These are phyloP conservation scores for Phytopythium mirpurense DNA, from an alignment of 352 stramenopile genomes.

Conservation along the genomic window DNA sequence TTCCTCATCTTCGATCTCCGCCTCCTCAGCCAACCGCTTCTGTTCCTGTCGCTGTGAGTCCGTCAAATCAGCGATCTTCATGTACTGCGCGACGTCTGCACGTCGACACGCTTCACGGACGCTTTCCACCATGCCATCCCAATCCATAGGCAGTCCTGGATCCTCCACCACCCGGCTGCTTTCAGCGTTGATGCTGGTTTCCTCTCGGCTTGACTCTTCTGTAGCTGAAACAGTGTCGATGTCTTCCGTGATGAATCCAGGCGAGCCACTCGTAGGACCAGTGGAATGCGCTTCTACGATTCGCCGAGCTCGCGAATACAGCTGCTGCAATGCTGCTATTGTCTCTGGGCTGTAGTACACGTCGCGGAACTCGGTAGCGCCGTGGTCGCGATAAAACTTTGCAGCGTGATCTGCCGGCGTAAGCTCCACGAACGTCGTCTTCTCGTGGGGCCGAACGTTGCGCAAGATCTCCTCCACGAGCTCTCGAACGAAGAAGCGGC, in stretches of 20 bases:
- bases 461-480: slow-evolving; percentile 52
- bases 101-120: slow-evolving; percentile 18
- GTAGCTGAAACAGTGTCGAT: background rate
- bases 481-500: slow-evolving; percentile 40
- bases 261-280: background rate
- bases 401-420: slow-evolving; percentile 15
- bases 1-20: slow-evolving; percentile 22
- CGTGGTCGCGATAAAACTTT: slow-evolving; percentile 25
- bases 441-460: slow-evolving; percentile 22
- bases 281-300: background rate
- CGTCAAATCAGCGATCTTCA: slow-evolving; percentile 12
- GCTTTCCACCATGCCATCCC: slow-evolving; percentile 29
- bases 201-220: background rate
- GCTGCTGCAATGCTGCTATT: slow-evolving; percentile 5
- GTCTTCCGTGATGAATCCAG: background rate
- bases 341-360: slow-evolving; percentile 33
- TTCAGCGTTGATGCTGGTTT: background rate
- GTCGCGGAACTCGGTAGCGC: slow-evolving; percentile 20
- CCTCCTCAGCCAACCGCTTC: slow-evolving; percentile 16
- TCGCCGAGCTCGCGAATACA: slow-evolving; percentile 11
- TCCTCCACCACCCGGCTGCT: background rate
- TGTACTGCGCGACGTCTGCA: slow-evolving; percentile 21
- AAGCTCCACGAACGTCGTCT: slow-evolving; percentile 23
- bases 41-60: slow-evolving; percentile 17
- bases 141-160: slow-evolving; percentile 10